These are phyloP conservation scores for Scutellaria baicalensis DNA, from an alignment of 257 asterid genomes.

Conservation along the genomic window DNA sequence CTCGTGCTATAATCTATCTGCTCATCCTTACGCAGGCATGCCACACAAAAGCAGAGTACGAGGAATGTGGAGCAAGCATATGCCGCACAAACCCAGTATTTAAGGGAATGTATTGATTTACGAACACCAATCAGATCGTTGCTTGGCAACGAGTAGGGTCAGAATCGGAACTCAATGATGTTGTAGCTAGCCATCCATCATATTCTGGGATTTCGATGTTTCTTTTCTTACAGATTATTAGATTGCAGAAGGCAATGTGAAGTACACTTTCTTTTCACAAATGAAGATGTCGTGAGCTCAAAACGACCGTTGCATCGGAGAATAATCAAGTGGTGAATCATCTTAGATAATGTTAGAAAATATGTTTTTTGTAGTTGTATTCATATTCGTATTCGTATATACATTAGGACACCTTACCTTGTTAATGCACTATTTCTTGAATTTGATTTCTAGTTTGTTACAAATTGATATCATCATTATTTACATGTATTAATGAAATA, in stretches of 20 bases:
- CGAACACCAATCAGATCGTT: constrained; percentile 5
- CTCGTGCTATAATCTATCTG: neutral
- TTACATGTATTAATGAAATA: too few relatives aligned
- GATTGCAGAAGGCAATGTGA: constrained; percentile 22
- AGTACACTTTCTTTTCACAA: constrained; percentile 15
- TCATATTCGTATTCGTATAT: neutral
- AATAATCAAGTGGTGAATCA: too few relatives aligned
- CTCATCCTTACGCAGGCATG: constrained; percentile 54
- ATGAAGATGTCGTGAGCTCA: neutral
- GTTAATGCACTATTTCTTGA: neutral
- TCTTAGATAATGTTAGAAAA: constrained; percentile 1
- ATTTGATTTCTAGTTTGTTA: neutral
- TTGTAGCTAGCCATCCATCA: neutral
- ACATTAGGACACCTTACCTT: constrained; percentile 13
- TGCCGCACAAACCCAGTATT: constrained; percentile 96
- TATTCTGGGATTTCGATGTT: too few relatives aligned
- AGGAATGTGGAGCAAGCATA: constrained; percentile 93
- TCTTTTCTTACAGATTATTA: neutral
- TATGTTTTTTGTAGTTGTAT: constrained; percentile 8
- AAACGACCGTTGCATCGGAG: neutral
- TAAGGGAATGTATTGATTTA: constrained; percentile 91
- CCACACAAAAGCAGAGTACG: constrained; percentile 96
- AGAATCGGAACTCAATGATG: neutral
- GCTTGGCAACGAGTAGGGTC: neutral
- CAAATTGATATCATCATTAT: too few relatives aligned